A percentile compares a stretch with the other conserved stretches of the same genome.
Conservation (phyloP, 306 rosid species). For the Prosopis cineraria region DNA sequence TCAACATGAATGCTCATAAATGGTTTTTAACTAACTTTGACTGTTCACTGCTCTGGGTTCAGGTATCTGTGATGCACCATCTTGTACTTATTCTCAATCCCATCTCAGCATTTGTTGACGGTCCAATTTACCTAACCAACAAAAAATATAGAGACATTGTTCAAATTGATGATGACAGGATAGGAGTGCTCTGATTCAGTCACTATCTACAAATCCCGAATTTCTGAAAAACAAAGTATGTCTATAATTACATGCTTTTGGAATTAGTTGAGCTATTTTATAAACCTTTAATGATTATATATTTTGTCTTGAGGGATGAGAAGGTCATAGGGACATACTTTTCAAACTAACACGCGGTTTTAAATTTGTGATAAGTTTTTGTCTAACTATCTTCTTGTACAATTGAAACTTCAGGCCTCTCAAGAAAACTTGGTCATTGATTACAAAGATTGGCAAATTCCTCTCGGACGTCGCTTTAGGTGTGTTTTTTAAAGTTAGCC, state of each 20-base stretch:
- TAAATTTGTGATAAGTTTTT: constrained; percentile 17
- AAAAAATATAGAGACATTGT: background rate
- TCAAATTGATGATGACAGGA: constrained; percentile 59
- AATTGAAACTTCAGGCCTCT: constrained; percentile 68
- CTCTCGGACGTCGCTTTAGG: constrained; percentile 98
- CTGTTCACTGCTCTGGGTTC: constrained; percentile 92
- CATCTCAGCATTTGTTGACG: constrained; percentile 27
- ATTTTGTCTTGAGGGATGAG: constrained; percentile 9
- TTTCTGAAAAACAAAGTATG: constrained; percentile 78
- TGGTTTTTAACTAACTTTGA: constrained; percentile 94
- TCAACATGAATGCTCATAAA: constrained; percentile 95
- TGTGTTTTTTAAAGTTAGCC: constrained; percentile 40
- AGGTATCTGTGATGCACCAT: constrained; percentile 52
- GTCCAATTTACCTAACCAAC: constrained; percentile 15
- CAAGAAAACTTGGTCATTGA: constrained; percentile 75
- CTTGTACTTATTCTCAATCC: background rate
- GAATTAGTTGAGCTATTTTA: background rate
- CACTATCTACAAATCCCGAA: constrained; percentile 94
- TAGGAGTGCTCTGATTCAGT: constrained; percentile 72
- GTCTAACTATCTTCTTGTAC: constrained; percentile 26
- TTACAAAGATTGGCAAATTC: constrained; percentile 97
- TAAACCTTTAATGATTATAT: constrained; percentile 1
- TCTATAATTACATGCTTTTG: constrained; percentile 23
- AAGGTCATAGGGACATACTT: constrained; percentile 1
- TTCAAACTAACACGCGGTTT: constrained; percentile 1